phyloP scores from a whole-genome alignment of 352 stramenopile genomes.

The Globisporangium lucens region DNA sequence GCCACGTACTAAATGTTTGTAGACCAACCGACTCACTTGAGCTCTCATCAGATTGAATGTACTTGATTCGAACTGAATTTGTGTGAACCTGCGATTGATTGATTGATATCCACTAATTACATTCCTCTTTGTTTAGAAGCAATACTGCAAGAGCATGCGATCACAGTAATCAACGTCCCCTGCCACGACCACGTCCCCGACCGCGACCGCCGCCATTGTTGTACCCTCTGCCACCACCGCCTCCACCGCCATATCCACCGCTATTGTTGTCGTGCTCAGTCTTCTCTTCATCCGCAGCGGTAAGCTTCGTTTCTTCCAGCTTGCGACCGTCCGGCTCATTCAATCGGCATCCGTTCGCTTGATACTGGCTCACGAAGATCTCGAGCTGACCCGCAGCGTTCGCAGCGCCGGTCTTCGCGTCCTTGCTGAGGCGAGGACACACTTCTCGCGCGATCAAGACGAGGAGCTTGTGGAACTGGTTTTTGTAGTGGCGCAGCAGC shows the following conservation, averaged over 20 bases:
- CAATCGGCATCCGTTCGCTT: conserved; percentile 51
- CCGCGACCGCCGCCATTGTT: conserved; percentile 31
- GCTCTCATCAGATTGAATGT: background rate
- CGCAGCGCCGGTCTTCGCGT: conserved; percentile 68
- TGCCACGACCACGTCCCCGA: conserved; percentile 35
- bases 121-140: background rate
- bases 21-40: conserved; percentile 5
- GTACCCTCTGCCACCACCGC: conserved; percentile 25
- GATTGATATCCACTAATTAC: background rate
- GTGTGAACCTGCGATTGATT: background rate
- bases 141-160: conserved; percentile 1
- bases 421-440: conserved; percentile 61
- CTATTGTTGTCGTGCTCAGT: conserved; percentile 39
- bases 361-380: conserved; percentile 72
- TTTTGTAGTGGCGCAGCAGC: conserved; percentile 57
- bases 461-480: conserved; percentile 77
- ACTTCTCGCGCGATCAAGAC: conserved; percentile 66
- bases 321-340: conserved; percentile 60
- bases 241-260: conserved; percentile 19
- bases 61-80: background rate
- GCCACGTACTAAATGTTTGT: conserved; percentile 6
- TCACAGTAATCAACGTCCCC: conserved; percentile 5
- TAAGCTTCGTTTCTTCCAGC: conserved; percentile 70
- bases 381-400: conserved; percentile 72
- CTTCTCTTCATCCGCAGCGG: conserved; percentile 60